Evolutionary conservation across 805 yeast species (phyloP).

Genomic region (Spathaspora sp.): DNA sequence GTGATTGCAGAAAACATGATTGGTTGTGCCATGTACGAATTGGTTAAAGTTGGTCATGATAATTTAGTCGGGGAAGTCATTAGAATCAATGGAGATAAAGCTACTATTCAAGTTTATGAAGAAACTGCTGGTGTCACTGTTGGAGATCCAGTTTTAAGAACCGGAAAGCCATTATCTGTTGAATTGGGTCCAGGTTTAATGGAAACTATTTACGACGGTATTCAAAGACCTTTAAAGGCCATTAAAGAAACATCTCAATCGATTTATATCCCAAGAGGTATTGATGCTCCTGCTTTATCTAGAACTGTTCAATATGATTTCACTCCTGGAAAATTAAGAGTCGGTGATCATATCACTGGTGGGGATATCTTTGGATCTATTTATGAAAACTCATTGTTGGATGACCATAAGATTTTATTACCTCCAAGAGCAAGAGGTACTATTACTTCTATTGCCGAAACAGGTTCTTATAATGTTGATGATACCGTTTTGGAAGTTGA

Average conservation of each 20-base stretch:
- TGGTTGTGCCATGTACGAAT: constrained; percentile 99
- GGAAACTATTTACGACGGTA: constrained; percentile 99
- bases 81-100: constrained; percentile 93
- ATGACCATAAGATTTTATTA: constrained; percentile 88
- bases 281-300: constrained; percentile 91
- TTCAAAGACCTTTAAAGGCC: constrained; percentile 96
- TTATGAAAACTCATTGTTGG: constrained; percentile 87
- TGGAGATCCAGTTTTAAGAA: constrained; percentile 97
- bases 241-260: constrained; percentile 85
- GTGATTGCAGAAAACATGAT: constrained; percentile 97
- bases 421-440: constrained; percentile 99
- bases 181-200: constrained; percentile 99
- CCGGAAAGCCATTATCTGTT: constrained; percentile 98
- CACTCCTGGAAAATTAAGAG: constrained; percentile 72
- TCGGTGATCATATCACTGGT: constrained; percentile 97
- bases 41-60: constrained; percentile 97
- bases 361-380: constrained; percentile 96
- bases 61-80: constrained; percentile 97
- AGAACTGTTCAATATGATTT: constrained; percentile 83
- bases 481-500: constrained; percentile 91
- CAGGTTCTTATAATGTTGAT: constrained; percentile 89
- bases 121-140: constrained; percentile 99
- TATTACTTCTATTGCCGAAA: constrained; percentile 79
- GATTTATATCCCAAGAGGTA: constrained; percentile 98
- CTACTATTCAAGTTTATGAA: constrained; percentile 98